phyloP scores from a whole-genome alignment of 1,284 basidiomycete genomes.

The Fomitopsis schrenkii region DNA sequence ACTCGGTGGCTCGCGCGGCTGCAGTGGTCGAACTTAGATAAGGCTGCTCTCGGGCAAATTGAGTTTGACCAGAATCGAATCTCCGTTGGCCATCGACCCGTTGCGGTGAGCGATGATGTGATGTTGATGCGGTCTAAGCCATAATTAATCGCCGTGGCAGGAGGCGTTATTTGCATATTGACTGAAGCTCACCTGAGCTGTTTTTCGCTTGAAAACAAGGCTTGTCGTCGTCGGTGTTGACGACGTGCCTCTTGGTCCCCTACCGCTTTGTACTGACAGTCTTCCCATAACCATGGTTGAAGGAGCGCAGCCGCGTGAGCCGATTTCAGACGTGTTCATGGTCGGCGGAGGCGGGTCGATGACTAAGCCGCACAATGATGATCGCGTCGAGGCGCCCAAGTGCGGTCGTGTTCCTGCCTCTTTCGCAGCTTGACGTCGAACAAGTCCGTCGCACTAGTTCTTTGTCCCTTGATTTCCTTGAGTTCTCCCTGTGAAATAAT shows the following conservation, averaged over 20 bases:
- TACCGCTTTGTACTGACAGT: no score
- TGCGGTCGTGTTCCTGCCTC: not conserved
- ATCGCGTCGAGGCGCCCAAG: not conserved
- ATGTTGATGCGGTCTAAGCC: not conserved
- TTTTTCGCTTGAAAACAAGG: not conserved
- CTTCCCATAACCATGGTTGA: no score
- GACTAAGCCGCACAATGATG: not conserved
- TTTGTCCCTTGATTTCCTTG: constrained; percentile 6
- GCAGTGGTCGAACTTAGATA: not conserved
- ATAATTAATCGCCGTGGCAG: not conserved
- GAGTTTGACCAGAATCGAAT: not conserved
- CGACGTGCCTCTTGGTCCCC: not conserved
- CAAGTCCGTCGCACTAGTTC: constrained; percentile 1
- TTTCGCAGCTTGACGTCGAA: not conserved
- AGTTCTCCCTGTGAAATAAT: constrained; percentile 30
- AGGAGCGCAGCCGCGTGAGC: not conserved
- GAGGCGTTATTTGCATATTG: not conserved
- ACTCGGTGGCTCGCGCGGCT: not conserved
- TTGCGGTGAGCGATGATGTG: not conserved
- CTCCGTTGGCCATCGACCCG: not conserved
- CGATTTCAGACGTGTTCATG: not conserved
- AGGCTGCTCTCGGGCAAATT: not conserved
- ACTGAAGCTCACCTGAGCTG: not conserved
- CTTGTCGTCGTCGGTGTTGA: not conserved
- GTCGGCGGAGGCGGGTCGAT: constrained; percentile 2